A percentile compares a stretch with the other conserved stretches of the same genome.
Conservation (phyloP, 1,284 basidiomycete species). For the Apiotrichum porosum region DNA sequence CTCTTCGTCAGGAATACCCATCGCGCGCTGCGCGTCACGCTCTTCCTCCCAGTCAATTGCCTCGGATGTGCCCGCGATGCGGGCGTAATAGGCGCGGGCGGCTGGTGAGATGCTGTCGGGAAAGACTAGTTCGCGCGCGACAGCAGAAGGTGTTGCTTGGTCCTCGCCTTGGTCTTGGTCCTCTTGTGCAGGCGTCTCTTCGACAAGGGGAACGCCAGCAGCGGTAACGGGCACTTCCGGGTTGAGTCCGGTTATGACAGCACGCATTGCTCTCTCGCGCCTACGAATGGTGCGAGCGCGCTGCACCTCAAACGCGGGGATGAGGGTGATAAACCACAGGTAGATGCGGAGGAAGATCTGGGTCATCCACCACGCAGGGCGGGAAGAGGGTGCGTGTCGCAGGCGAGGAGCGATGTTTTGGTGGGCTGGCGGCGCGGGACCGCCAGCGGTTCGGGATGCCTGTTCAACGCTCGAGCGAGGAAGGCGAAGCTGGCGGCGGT, state of each 20-base stretch:
- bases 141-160: not conserved
- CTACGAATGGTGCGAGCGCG: constrained; percentile 33
- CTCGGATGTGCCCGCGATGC: constrained; percentile 32
- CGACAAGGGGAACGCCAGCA: not conserved
- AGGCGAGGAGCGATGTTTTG: not conserved
- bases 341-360: constrained; percentile 35
- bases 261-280: constrained; percentile 38
- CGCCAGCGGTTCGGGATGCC: not conserved
- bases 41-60: constrained; percentile 48
- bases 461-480: constrained; percentile 5
- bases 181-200: not conserved
- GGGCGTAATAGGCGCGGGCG: constrained; percentile 34
- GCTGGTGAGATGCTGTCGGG: constrained; percentile 25
- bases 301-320: constrained; percentile 36
- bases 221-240: not conserved
- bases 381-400: constrained; percentile 1
- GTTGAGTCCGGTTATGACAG: constrained; percentile 25
- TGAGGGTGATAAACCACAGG: constrained; percentile 42
- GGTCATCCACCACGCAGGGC: constrained; percentile 18
- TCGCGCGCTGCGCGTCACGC: constrained; percentile 38
- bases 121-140: constrained; percentile 10
- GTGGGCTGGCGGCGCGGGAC: not conserved
- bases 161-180: not conserved
- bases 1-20: constrained; percentile 36
- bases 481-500: constrained; percentile 27